A percentile compares a stretch with the other conserved stretches of the same genome.
phyloP scores from a whole-genome alignment of 2,329 filamentous ascomycete genomes.

The Exophiala spinifera region DNA sequence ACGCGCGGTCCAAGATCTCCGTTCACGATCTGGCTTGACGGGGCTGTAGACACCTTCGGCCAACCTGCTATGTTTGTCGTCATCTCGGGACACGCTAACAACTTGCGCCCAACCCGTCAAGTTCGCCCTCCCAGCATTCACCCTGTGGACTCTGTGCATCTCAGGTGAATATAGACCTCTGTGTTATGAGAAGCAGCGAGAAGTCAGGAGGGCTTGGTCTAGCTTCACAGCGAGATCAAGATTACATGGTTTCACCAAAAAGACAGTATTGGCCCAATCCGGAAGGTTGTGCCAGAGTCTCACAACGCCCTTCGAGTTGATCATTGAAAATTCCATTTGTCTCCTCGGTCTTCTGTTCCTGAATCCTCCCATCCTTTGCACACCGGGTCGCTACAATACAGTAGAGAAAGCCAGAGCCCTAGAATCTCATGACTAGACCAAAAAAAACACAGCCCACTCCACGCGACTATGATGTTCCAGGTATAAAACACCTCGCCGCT shows the following conservation, averaged over 20 bases:
- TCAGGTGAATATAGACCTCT: too few species aligned
- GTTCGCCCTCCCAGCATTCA: too few species aligned
- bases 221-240: neutral
- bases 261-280: neutral
- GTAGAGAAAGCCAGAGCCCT: too few species aligned
- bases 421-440: too few species aligned
- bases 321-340: neutral
- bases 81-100: neutral
- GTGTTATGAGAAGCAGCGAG: too few species aligned
- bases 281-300: neutral
- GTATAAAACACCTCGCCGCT: neutral
- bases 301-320: conserved; percentile 3
- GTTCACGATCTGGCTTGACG: neutral
- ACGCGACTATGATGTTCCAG: neutral
- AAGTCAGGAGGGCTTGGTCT: too few species aligned
- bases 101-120: too few species aligned
- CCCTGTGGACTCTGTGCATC: too few species aligned
- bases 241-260: too few species aligned
- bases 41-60: neutral
- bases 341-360: neutral
- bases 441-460: neutral
- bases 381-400: too few species aligned
- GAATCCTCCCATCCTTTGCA: too few species aligned
- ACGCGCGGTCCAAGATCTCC: neutral
- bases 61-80: neutral